These are phyloP conservation scores for Peronospora destructor DNA, from an alignment of 352 stramenopile species.

Conservation along the genomic window DNA sequence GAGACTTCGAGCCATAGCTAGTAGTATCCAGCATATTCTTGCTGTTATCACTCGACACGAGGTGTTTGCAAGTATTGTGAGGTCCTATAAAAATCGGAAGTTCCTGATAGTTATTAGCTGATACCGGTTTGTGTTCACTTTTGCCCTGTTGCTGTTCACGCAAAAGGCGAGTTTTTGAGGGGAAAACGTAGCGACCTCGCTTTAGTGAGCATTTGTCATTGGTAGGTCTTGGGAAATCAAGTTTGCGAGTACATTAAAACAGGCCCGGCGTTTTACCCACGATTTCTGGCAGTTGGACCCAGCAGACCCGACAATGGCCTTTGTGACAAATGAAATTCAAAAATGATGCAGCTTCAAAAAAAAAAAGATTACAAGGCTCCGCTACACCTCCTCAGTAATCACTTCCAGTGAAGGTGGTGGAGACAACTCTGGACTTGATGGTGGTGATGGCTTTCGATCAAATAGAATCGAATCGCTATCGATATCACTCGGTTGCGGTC, in stretches of 20 bases:
- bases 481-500: conserved; percentile 1
- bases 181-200: conserved; percentile 12
- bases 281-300: conserved; percentile 16
- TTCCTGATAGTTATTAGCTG: not conserved
- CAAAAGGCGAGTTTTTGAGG: conserved; percentile 17
- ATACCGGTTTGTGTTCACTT: not conserved
- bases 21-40: conserved; percentile 27
- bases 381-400: not conserved
- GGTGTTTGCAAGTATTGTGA: not conserved
- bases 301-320: conserved; percentile 6
- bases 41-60: not conserved
- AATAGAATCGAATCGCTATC: not conserved
- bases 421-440: conserved; percentile 8
- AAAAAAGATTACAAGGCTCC: not conserved
- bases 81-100: conserved; percentile 1
- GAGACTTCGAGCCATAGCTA: conserved; percentile 8
- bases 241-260: conserved; percentile 1
- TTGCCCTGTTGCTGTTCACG: not conserved
- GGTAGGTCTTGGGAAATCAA: not conserved
- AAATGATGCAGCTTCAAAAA: not conserved
- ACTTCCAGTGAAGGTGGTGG: conserved; percentile 12
- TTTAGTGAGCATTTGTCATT: conserved; percentile 1
- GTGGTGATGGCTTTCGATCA: conserved; percentile 1
- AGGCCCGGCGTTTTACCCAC: conserved; percentile 17
- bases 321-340: conserved; percentile 1